phyloP scores from a whole-genome alignment of 345 rosid species.

The Bruguiera gymnorhiza region DNA sequence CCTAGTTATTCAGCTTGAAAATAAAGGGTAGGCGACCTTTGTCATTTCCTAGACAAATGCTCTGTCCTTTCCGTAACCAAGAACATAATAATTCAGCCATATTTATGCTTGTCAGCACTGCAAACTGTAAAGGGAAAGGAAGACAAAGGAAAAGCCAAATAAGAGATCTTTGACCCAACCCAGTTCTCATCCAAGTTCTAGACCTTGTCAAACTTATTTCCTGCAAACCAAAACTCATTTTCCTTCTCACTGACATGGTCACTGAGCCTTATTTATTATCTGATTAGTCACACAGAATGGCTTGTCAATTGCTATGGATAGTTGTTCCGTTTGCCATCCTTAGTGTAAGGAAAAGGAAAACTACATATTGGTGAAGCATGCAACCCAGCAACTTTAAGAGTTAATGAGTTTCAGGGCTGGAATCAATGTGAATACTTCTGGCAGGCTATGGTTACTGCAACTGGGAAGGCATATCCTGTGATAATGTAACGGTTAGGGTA shows the following conservation, averaged over 20 bases:
- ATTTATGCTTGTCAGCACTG: conserved; percentile 33
- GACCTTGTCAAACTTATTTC: neutral
- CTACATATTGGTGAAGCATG: conserved; percentile 25
- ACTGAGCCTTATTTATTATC: neutral
- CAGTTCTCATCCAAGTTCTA: neutral
- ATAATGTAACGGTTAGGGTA: conserved; percentile 41
- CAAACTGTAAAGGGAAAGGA: conserved; percentile 24
- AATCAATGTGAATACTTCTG: conserved; percentile 41
- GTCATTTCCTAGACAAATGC: conserved; percentile 1
- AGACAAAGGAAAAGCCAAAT: conserved; percentile 12
- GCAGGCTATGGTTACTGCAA: conserved; percentile 41
- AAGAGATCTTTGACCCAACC: conserved; percentile 15
- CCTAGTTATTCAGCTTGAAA: conserved; percentile 18
- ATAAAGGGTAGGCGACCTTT: conserved; percentile 9
- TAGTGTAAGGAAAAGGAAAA: conserved; percentile 11
- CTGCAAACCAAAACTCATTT: neutral
- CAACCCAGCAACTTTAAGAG: conserved; percentile 41
- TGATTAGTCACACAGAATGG: conserved; percentile 25
- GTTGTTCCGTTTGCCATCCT: conserved; percentile 19
- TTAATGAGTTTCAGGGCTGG: conserved; percentile 37
- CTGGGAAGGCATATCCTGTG: conserved; percentile 53
- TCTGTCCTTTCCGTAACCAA: conserved; percentile 14
- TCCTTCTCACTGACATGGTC: conserved; percentile 4
- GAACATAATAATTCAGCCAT: conserved; percentile 36
- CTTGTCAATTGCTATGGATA: conserved; percentile 18